phyloP scores from a whole-genome alignment of 805 yeast genomes.

The Sugiyamaella smithiae region DNA sequence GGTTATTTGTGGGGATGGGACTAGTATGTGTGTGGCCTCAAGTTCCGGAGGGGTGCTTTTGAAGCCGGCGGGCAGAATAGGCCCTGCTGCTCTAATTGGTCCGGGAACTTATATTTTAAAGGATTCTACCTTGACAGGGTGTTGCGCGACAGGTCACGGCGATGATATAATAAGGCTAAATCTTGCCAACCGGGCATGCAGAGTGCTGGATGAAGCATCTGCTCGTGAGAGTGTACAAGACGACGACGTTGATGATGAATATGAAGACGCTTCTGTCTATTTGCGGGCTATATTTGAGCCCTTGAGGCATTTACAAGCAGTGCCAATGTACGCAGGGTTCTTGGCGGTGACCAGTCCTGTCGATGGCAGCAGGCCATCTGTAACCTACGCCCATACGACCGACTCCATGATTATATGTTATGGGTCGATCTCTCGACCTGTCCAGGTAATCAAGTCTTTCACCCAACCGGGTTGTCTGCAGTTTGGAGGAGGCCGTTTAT shows the following conservation, averaged over 20 bases:
- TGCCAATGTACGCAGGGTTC: constrained; percentile 22
- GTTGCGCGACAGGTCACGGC: constrained; percentile 40
- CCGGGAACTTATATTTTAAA: constrained; percentile 31
- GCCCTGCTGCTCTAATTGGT: constrained; percentile 43
- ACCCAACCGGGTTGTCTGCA: constrained; percentile 3
- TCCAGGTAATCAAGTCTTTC: not conserved
- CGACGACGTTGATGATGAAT: not conserved
- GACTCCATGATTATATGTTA: constrained; percentile 26
- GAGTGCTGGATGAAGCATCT: constrained; percentile 2
- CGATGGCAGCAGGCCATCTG: constrained; percentile 1
- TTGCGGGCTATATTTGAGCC: not conserved
- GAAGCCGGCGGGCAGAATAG: constrained; percentile 39
- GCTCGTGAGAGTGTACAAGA: not conserved
- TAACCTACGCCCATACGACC: constrained; percentile 25
- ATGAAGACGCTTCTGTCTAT: not conserved
- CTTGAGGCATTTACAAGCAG: constrained; percentile 12
- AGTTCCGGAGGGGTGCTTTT: constrained; percentile 42
- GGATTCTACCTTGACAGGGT: constrained; percentile 17
- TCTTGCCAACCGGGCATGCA: constrained; percentile 27
- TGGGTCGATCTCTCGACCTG: constrained; percentile 1
- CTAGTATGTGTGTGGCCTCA: constrained; percentile 32
- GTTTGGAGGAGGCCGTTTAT: not conserved
- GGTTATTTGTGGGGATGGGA: constrained; percentile 33
- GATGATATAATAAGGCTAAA: constrained; percentile 37
- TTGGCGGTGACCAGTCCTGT: constrained; percentile 12